Base-by-base conservation (phyloP, 768 basidiomycete genomes). In the Mycena metata region DNA sequence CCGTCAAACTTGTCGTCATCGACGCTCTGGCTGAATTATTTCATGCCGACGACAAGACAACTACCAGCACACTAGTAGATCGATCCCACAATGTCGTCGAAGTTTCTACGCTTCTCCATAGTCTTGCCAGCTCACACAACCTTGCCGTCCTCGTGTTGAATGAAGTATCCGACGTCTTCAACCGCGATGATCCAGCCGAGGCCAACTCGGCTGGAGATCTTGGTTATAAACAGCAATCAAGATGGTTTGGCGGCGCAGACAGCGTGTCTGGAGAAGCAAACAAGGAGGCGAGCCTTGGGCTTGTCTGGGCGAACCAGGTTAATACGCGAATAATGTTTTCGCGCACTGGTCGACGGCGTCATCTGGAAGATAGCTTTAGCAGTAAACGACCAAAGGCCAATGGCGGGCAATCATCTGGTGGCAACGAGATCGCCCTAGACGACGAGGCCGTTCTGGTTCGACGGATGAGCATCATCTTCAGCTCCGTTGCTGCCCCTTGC, bases 261-360 rank as follows among this genome's bases (percentile, higher is more conserved):
- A 87, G 82, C 60, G 76, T 88, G 24, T 84, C 87, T 0, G 88
- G 88, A 2, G 88, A 89, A 66, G 81, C 85, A 64, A 79, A 77
- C 50, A 95, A 96, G 75, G 93, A 97, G 78, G 95, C 93, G 0
- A 89, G 87, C 43, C 82, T 99, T 2, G 96, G 96, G 3, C 88
- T 98, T 57, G 90, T 90, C 11, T 99, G 97, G 97, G 93, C 96
- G 17, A 98, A 97, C 78, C 92, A 95, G 74, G 84, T 99, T 64
- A 96, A 97, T 72, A 86, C 85, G 5, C 88, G 97, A 24, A 86
- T 98, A 51, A 90, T 97, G 85, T 85, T 98, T 58, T 88, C 86
- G 49, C 87, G 94, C 35, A 96, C 96, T 0, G 87, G 87, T 12
- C 83, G 94, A 67, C 84, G 91, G 64, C 84, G 88, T 51, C 83